Conservation (phyloP, 2,329 filamentous ascomycete genomes). For the Pseudogymnoascus destructans region DNA sequence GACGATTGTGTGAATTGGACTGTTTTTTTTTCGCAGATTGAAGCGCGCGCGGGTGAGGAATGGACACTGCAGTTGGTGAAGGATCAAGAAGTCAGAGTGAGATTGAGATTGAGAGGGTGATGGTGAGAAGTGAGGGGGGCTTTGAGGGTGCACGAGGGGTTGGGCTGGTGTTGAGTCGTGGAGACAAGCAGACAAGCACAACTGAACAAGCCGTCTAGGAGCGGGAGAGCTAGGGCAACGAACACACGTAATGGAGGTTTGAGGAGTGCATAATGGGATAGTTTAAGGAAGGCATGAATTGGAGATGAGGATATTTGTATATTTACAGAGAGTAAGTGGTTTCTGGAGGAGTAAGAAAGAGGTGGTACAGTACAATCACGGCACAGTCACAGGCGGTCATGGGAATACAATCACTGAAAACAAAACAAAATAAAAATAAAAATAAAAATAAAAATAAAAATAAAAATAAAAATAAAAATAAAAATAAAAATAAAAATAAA, state of each 20-base stretch:
- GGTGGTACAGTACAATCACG: no score
- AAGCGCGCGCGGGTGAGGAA: background rate
- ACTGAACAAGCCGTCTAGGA: background rate
- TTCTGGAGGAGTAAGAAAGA: no score
- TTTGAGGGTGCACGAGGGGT: background rate
- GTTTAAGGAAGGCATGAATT: background rate
- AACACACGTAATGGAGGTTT: background rate
- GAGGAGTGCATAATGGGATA: background rate
- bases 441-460: background rate
- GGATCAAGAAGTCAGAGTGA: background rate
- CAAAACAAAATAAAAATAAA: background rate
- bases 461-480: background rate
- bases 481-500: background rate
- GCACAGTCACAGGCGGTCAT: background rate
- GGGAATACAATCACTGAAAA: background rate
- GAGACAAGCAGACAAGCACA: background rate
- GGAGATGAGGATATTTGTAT: background rate
- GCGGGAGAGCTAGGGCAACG: background rate
- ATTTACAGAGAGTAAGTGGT: background rate
- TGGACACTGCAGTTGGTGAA: background rate
- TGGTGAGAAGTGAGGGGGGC: background rate
- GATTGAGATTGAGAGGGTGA: background rate
- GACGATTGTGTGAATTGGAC: slow-evolving; percentile 1
- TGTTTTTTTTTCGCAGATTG: background rate
- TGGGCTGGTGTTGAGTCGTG: background rate